These are phyloP conservation scores for Ramichloridium luteum DNA, from an alignment of 2,329 filamentous ascomycete species.

Conservation along the genomic window DNA sequence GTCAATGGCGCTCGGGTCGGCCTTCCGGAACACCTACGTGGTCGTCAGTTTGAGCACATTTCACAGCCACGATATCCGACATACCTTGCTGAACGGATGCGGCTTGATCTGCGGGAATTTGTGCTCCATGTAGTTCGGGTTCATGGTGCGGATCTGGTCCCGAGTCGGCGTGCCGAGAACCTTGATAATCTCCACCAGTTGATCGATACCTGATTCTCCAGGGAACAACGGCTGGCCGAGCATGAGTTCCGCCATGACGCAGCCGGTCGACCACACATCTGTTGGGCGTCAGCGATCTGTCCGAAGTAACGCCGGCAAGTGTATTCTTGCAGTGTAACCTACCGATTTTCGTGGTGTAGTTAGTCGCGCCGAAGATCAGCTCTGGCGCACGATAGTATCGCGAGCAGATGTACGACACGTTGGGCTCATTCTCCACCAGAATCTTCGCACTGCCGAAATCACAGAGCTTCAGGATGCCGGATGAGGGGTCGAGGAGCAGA, in stretches of 20 bases:
- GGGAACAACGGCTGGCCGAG: constrained; percentile 95
- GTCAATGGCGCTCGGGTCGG: constrained; percentile 83
- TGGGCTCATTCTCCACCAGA: constrained; percentile 94
- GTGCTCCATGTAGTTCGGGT: constrained; percentile 99
- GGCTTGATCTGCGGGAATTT: constrained; percentile 99
- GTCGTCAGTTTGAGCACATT: constrained; percentile 4
- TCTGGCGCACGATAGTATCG: constrained; percentile 97
- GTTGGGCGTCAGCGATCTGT: constrained; percentile 10
- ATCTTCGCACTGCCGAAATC: constrained; percentile 99
- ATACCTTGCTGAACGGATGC: constrained; percentile 88
- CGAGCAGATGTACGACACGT: constrained; percentile 99
- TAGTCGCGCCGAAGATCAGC: constrained; percentile 95
- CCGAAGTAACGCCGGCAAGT: constrained; percentile 1
- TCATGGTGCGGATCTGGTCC: constrained; percentile 99
- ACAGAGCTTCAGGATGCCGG: constrained; percentile 89
- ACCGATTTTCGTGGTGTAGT: constrained; percentile 99
- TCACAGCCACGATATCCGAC: neutral
- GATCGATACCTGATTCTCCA: constrained; percentile 95
- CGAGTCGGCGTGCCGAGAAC: constrained; percentile 91
- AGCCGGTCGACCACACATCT: constrained; percentile 99
- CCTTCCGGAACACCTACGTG: constrained; percentile 82
- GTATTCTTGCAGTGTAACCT: constrained; percentile 29
- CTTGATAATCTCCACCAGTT: constrained; percentile 98
- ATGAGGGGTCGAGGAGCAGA: constrained; percentile 79
- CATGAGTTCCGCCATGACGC: constrained; percentile 99